Evolutionary conservation across 1,284 basidiomycete species (phyloP).

Genomic region (Ceratobasidium sp.): DNA sequence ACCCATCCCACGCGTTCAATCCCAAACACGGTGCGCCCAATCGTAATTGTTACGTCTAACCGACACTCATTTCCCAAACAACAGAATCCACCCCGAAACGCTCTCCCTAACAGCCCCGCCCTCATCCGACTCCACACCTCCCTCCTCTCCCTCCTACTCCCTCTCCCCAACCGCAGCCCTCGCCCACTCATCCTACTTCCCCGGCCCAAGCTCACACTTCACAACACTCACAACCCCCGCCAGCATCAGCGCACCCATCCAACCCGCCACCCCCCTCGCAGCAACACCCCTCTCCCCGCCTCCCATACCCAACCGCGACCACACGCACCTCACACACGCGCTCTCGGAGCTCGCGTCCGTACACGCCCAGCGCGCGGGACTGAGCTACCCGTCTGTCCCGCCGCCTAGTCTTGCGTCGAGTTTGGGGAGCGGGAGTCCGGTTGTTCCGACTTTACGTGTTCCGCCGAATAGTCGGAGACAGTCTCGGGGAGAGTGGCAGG

Average conservation of each 20-base stretch:
- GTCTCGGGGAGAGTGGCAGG: not conserved
- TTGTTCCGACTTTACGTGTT: slow-evolving; percentile 53
- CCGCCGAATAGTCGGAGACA: slow-evolving; percentile 33
- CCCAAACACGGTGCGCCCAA: slow-evolving; percentile 55
- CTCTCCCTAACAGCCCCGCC: slow-evolving; percentile 55
- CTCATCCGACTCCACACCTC: slow-evolving; percentile 63
- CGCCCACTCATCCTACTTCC: slow-evolving; percentile 48
- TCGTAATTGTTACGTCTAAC: not conserved
- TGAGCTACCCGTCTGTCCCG: slow-evolving; percentile 70
- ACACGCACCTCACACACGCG: slow-evolving; percentile 58
- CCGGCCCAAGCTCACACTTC: slow-evolving; percentile 56
- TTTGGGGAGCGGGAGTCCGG: slow-evolving; percentile 65
- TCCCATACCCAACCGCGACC: slow-evolving; percentile 61
- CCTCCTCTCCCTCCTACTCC: slow-evolving; percentile 69
- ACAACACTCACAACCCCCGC: slow-evolving; percentile 35
- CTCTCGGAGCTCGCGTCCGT: slow-evolving; percentile 51
- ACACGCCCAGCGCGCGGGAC: slow-evolving; percentile 47
- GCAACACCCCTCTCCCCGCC: slow-evolving; percentile 32
- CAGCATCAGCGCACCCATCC: slow-evolving; percentile 33
- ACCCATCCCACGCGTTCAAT: slow-evolving; percentile 73
- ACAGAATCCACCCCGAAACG: slow-evolving; percentile 37
- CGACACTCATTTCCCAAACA: not conserved
- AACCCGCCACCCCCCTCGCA: slow-evolving; percentile 11
- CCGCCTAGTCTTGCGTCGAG: slow-evolving; percentile 75
- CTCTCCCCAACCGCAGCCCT: slow-evolving; percentile 67